Conservation (phyloP, 768 basidiomycete species). For the Mycena rosella region DNA sequence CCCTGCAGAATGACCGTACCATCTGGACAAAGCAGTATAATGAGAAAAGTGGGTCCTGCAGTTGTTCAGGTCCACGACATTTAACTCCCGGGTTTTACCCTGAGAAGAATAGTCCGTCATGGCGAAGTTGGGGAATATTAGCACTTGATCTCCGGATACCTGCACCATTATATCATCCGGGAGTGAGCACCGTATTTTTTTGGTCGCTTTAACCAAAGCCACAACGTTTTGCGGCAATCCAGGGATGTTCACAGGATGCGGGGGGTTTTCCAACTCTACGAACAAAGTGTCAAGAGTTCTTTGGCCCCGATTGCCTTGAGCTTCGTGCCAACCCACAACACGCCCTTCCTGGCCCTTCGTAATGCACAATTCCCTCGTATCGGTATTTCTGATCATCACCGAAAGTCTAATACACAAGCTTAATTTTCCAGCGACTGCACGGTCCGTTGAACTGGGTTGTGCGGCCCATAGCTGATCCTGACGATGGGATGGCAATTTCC, state of each 20-base stretch:
- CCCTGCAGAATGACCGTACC: background rate
- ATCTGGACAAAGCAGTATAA: no score
- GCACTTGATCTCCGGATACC: constrained; percentile 42
- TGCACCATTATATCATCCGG: constrained; percentile 31
- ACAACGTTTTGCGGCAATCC: constrained; percentile 49
- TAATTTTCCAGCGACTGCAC: constrained; percentile 42
- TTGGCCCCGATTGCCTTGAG: constrained; percentile 23
- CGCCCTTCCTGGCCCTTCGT: constrained; percentile 50
- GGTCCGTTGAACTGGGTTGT: background rate
- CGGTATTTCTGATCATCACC: constrained; percentile 48
- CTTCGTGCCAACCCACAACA: constrained; percentile 44
- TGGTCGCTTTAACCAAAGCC: constrained; percentile 31
- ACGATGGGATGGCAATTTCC: background rate
- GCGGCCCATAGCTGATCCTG: constrained; percentile 13
- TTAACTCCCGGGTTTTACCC: no score
- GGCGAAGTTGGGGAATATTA: constrained; percentile 45
- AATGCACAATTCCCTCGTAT: constrained; percentile 50
- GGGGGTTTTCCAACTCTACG: constrained; percentile 44
- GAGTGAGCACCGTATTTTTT: constrained; percentile 23
- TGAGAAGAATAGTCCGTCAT: no score
- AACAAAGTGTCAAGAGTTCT: constrained; percentile 45
- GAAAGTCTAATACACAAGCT: constrained; percentile 49
- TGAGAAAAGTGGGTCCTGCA: no score
- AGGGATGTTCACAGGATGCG: constrained; percentile 38
- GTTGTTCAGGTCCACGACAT: background rate